phyloP scores from a whole-genome alignment of 345 rosid species.

The Anastatica hierochuntica region DNA sequence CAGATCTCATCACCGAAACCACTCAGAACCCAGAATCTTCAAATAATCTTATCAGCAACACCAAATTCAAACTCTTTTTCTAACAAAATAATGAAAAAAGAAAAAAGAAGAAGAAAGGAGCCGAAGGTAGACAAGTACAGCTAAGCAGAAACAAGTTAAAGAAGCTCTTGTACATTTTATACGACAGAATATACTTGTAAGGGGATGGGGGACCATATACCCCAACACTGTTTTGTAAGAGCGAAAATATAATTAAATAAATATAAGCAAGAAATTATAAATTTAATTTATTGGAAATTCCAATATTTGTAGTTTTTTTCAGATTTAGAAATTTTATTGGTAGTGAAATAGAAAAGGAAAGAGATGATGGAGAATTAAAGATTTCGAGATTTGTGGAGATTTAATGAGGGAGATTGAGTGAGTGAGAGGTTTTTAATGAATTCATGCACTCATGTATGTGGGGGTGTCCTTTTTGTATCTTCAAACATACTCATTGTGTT shows the following conservation, averaged over 20 bases:
- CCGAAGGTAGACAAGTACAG: conserved; percentile 24
- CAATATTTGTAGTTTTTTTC: no score
- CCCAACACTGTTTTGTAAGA: neutral
- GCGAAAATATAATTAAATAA: neutral
- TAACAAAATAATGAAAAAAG: neutral
- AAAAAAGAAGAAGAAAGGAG: neutral
- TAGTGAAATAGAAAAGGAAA: conserved; percentile 8
- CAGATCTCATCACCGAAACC: conserved; percentile 4
- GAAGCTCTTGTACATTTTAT: conserved; percentile 14
- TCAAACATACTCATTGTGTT: conserved; percentile 53
- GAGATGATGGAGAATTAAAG: conserved; percentile 23
- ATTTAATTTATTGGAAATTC: neutral
- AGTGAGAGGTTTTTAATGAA: conserved; percentile 10
- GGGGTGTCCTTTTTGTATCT: conserved; percentile 44
- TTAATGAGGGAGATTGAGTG: conserved; percentile 17
- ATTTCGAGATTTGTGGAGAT: conserved; percentile 14
- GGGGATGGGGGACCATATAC: conserved; percentile 19
- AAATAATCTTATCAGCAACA: conserved; percentile 15
- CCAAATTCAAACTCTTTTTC: conserved; percentile 16
- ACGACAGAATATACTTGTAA: conserved; percentile 19
- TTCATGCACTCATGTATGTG: conserved; percentile 37
- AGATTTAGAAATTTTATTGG: no score
- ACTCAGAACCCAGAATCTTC: conserved; percentile 8
- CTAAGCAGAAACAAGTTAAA: conserved; percentile 20
- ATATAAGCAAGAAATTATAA: neutral